phyloP scores from a whole-genome alignment of 805 yeast species.

The Ogataea corticis region DNA sequence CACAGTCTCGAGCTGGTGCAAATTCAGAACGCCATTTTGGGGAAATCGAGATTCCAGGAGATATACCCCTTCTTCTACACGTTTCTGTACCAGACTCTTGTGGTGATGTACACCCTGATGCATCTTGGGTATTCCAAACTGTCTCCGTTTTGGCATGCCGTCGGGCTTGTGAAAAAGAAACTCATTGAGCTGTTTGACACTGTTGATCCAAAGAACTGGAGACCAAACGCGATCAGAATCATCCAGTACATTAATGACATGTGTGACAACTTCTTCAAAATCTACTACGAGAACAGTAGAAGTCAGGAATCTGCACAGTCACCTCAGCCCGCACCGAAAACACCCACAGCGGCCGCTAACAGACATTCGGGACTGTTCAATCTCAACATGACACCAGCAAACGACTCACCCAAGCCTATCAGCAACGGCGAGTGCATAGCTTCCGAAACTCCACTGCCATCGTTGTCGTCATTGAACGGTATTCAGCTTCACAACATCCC shows the following conservation, averaged over 20 bases:
- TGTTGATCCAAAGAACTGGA: constrained; percentile 30
- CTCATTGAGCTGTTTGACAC: constrained; percentile 33
- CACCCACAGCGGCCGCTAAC: neutral
- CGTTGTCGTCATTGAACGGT: constrained; percentile 12
- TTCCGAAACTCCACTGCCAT: constrained; percentile 8
- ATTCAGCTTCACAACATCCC: constrained; percentile 24
- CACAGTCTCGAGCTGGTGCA: constrained; percentile 37
- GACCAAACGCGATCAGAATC: constrained; percentile 32
- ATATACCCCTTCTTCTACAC: constrained; percentile 49
- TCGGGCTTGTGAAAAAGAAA: constrained; percentile 26
- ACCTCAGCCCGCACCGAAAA: neutral
- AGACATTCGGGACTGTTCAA: constrained; percentile 9
- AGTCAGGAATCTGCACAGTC: neutral
- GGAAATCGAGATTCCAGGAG: constrained; percentile 34
- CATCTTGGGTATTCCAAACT: constrained; percentile 41
- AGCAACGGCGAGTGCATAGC: constrained; percentile 3
- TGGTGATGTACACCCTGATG: constrained; percentile 49
- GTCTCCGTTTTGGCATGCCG: constrained; percentile 26
- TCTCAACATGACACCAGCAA: constrained; percentile 14
- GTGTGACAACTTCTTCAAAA: constrained; percentile 32
- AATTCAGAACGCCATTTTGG: constrained; percentile 35
- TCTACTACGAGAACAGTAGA: constrained; percentile 15
- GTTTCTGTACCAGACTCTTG: constrained; percentile 51
- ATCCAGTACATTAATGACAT: constrained; percentile 34
- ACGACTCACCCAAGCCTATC: constrained; percentile 10